These are phyloP conservation scores for Lactifluus subvellereus DNA, from an alignment of 768 basidiomycete species.

Conservation along the genomic window DNA sequence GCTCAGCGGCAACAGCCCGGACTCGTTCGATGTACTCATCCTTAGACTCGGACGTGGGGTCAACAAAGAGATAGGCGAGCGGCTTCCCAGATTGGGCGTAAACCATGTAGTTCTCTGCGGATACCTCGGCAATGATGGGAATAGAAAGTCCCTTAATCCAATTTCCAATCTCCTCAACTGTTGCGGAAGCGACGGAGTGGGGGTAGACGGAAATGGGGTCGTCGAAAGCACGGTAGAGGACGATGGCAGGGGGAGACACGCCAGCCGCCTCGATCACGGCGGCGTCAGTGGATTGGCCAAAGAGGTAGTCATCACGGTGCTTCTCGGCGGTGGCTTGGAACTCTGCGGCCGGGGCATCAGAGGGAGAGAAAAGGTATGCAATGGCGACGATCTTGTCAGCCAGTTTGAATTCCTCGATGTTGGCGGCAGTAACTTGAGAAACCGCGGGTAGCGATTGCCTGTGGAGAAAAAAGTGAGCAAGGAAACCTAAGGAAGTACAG, in stretches of 20 bases:
- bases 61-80: conserved; percentile 91
- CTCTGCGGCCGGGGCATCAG: conserved; percentile 61
- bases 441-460: conserved; percentile 95
- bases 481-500: background rate
- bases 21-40: conserved; percentile 61
- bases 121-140: conserved; percentile 88
- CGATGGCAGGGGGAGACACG: conserved; percentile 75
- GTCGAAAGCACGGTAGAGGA: conserved; percentile 91
- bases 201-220: conserved; percentile 70
- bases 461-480: conserved; percentile 23
- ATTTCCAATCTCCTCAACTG: conserved; percentile 54
- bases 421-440: conserved; percentile 66
- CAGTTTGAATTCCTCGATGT: conserved; percentile 78
- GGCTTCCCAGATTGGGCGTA: conserved; percentile 83
- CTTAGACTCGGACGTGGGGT: conserved; percentile 63
- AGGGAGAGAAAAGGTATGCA: conserved; percentile 72
- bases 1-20: conserved; percentile 70
- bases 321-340: conserved; percentile 79
- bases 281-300: conserved; percentile 76
- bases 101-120: conserved; percentile 82
- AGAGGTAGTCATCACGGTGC: conserved; percentile 91
- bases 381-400: conserved; percentile 89
- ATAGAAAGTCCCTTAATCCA: conserved; percentile 83
- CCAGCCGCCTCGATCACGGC: conserved; percentile 62
- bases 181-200: conserved; percentile 49